Evolutionary conservation across 768 basidiomycete genomes (phyloP).

Genomic region (Phylloporus sp.): DNA sequence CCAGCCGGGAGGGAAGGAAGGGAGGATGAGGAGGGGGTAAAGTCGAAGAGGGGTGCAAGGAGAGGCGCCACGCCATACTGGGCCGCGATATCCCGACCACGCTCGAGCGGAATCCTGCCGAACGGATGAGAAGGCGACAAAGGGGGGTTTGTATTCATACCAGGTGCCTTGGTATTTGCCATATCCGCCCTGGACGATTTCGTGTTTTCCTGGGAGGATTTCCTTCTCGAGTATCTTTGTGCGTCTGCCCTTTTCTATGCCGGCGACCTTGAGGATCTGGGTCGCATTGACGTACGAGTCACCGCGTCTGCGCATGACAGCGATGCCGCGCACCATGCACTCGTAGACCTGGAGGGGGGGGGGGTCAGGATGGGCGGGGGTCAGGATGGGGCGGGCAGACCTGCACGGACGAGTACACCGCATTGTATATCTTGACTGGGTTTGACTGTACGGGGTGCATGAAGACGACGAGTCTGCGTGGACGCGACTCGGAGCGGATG

Average conservation of each 20-base stretch:
- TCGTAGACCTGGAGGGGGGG: conserved; percentile 74
- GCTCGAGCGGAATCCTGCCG: conserved; percentile 89
- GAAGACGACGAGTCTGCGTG: conserved; percentile 21
- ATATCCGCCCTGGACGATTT: conserved; percentile 98
- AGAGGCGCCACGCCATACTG: conserved; percentile 90
- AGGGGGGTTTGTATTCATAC: conserved; percentile 42
- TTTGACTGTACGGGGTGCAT: conserved; percentile 41
- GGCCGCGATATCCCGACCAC: conserved; percentile 87
- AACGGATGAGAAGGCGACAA: conserved; percentile 6
- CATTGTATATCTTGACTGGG: conserved; percentile 85
- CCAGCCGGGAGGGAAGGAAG: conserved; percentile 63
- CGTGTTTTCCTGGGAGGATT: conserved; percentile 90
- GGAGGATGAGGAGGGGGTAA: conserved; percentile 72
- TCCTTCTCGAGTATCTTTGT: conserved; percentile 98
- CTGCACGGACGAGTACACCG: conserved; percentile 89
- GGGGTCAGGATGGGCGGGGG: conserved; percentile 7
- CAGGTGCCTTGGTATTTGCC: conserved; percentile 99
- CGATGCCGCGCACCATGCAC: conserved; percentile 97
- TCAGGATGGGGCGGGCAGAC: conserved; percentile 29
- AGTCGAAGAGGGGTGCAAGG: conserved; percentile 89
- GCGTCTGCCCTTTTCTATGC: conserved; percentile 92
- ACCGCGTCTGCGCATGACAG: conserved; percentile 93
- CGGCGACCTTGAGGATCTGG: conserved; percentile 98
- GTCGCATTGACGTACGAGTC: conserved; percentile 99
- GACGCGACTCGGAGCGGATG: conserved; percentile 28